Percentiles rank a stretch among this genome's conserved stretches.
These are phyloP conservation scores for Pichia ethanolica DNA, from an alignment of 805 yeast species.

Conservation along the genomic window DNA sequence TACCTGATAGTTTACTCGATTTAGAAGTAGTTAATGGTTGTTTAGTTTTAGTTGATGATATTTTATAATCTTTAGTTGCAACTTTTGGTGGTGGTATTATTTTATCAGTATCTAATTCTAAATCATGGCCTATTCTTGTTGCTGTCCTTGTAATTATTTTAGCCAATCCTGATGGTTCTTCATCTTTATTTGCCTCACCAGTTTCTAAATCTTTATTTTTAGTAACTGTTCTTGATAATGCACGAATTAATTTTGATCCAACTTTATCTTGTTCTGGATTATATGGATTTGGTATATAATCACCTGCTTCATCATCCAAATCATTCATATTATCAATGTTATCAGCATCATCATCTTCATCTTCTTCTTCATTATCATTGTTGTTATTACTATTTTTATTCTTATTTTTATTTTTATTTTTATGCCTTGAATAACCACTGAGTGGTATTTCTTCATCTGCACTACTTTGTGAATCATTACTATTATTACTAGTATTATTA, in stretches of 20 bases:
- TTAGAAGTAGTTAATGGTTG: background rate
- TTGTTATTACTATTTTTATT: background rate
- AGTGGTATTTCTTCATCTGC: too few species aligned
- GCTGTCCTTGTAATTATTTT: conserved; percentile 18
- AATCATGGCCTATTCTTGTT: conserved; percentile 14
- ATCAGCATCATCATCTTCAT: conserved; percentile 11
- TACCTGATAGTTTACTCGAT: background rate
- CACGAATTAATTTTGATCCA: conserved; percentile 20
- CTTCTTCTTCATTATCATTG: conserved; percentile 24
- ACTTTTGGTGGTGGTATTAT: background rate
- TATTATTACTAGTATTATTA: conserved; percentile 22
- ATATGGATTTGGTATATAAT: conserved; percentile 21
- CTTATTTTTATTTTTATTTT: background rate
- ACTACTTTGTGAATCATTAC: background rate
- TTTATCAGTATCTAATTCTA: conserved; percentile 15
- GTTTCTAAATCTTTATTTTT: conserved; percentile 8
- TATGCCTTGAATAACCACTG: too few species aligned
- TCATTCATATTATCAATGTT: conserved; percentile 13
- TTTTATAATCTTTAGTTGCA: background rate
- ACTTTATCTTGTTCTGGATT: conserved; percentile 21
- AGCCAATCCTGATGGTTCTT: conserved; percentile 17
- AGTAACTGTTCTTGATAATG: conserved; percentile 19
- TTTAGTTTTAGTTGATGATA: background rate
- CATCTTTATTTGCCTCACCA: background rate
- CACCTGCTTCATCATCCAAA: conserved; percentile 22